Evolutionary conservation across 75 land plant genomes (phyloP).

Genomic region (Selaginella moellendorffii): DNA sequence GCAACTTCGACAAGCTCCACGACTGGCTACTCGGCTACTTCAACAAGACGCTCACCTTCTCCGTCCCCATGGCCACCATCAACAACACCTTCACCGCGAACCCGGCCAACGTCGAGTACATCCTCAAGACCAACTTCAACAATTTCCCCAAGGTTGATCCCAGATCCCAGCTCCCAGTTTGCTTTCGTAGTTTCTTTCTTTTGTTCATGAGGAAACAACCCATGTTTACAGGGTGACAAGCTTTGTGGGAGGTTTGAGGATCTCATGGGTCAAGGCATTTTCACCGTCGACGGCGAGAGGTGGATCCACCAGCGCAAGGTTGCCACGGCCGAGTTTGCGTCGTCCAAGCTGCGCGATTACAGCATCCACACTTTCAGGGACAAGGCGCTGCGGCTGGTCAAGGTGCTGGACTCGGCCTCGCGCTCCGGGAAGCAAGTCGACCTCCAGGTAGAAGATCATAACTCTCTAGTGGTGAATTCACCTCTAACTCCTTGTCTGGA

Average conservation of each 20-base stretch:
- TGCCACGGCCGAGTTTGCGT: constrained; percentile 3
- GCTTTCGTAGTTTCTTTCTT: background rate
- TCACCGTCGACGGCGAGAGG: constrained; percentile 1
- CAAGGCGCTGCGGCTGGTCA: constrained; percentile 2
- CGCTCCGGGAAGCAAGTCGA: background rate
- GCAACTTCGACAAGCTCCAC: constrained; percentile 61
- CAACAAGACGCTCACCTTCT: constrained; percentile 24
- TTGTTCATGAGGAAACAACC: background rate
- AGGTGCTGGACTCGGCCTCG: background rate
- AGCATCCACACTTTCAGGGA: background rate
- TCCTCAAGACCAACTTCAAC: constrained; percentile 57
- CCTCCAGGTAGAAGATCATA: constrained; percentile 7
- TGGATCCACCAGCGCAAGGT: constrained; percentile 6
- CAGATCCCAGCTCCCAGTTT: background rate
- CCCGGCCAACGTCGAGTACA: constrained; percentile 68
- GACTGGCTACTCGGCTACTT: constrained; percentile 74
- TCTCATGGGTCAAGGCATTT: constrained; percentile 6
- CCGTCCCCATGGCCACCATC: constrained; percentile 48
- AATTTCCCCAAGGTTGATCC: constrained; percentile 58
- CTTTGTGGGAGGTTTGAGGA: constrained; percentile 2
- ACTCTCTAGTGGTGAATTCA: too few relatives aligned
- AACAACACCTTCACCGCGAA: constrained; percentile 60
- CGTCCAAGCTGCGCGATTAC: constrained; percentile 4
- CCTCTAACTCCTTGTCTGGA: background rate
- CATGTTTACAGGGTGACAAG: background rate